Conservation (phyloP, 2,329 filamentous ascomycete genomes). For the Fusarium austroafricanum region DNA sequence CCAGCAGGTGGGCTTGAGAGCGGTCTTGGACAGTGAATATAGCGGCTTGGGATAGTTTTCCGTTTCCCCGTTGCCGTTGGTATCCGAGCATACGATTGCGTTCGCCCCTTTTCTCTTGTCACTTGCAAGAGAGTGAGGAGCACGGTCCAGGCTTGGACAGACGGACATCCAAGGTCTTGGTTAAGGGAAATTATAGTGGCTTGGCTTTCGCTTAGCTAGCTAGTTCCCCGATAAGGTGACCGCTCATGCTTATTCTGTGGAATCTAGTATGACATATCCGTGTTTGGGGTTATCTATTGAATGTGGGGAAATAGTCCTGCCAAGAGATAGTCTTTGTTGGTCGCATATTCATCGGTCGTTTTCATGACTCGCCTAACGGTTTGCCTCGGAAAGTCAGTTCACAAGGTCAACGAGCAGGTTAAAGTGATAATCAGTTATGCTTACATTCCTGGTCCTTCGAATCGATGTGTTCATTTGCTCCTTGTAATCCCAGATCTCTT, state of each 20-base stretch:
- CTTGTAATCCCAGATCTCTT: not conserved
- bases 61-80: constrained; percentile 1
- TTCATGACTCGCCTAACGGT: not conserved
- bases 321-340: not conserved
- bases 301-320: not conserved
- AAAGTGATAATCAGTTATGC: not conserved
- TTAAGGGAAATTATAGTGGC: not conserved
- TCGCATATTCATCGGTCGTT: not conserved
- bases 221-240: not conserved
- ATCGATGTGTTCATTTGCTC: not conserved
- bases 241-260: not conserved
- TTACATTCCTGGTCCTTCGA: too few species aligned
- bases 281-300: not conserved
- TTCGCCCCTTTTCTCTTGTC: not conserved
- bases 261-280: not conserved
- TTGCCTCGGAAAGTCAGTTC: not conserved
- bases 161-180: not conserved
- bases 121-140: not conserved
- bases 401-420: not conserved
- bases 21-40: not conserved
- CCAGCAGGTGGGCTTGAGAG: not conserved
- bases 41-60: not conserved
- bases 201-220: not conserved
- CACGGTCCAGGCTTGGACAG: too few species aligned
- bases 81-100: not conserved